Percentiles rank a stretch among this genome's conserved stretches.
Conservation (phyloP, 768 basidiomycete genomes). For the Trametes cinnabarina region DNA sequence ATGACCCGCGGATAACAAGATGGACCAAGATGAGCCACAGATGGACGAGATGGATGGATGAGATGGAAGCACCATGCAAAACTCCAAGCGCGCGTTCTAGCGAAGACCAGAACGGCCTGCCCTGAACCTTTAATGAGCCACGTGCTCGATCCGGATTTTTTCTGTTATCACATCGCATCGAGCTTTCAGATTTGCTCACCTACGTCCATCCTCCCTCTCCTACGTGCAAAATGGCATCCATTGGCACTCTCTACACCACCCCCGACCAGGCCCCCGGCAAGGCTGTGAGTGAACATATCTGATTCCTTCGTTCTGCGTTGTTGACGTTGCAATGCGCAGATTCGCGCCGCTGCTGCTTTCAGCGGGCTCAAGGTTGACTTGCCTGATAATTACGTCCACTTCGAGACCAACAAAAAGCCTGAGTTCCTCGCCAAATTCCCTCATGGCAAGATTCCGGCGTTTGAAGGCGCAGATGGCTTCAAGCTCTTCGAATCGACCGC, state of each 20-base stretch:
- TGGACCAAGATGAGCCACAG: background rate
- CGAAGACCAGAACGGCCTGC: background rate
- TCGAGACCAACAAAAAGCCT: slow-evolving; percentile 65
- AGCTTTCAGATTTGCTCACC: slow-evolving; percentile 8
- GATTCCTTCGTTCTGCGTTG: background rate
- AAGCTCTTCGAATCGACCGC: slow-evolving; percentile 72
- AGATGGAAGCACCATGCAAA: background rate
- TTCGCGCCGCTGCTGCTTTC: slow-evolving; percentile 57
- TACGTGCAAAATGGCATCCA: slow-evolving; percentile 47
- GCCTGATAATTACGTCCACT: slow-evolving; percentile 54
- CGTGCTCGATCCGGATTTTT: slow-evolving; percentile 13
- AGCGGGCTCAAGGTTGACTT: slow-evolving; percentile 57
- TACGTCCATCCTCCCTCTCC: slow-evolving; percentile 28
- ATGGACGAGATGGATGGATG: background rate
- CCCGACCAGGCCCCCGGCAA: slow-evolving; percentile 43
- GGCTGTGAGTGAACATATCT: slow-evolving; percentile 40
- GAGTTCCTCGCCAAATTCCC: slow-evolving; percentile 76
- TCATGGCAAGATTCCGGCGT: slow-evolving; percentile 80
- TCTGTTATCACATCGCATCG: slow-evolving; percentile 19
- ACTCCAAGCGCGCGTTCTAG: background rate
- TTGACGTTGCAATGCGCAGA: slow-evolving; percentile 30
- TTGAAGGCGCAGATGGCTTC: slow-evolving; percentile 76
- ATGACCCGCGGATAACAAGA: slow-evolving; percentile 10
- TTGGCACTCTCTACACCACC: slow-evolving; percentile 63
- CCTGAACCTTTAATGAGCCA: slow-evolving; percentile 8